These are phyloP conservation scores for Pseudoperonospora humuli DNA, from an alignment of 352 stramenopile species.

Conservation along the genomic window DNA sequence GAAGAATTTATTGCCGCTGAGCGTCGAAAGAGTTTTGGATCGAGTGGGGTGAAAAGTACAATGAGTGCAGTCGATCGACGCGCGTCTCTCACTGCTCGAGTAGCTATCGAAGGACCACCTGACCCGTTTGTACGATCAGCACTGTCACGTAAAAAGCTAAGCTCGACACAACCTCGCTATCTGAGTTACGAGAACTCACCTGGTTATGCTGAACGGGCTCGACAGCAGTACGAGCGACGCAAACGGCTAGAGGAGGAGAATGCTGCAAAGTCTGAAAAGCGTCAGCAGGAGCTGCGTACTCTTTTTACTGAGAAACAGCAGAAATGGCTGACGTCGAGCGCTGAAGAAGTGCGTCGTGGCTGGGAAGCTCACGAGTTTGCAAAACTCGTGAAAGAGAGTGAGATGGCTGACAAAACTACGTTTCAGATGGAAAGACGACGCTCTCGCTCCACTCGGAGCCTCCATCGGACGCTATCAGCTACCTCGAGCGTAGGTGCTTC, in stretches of 20 bases:
- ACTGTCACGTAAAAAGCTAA: slow-evolving; percentile 34
- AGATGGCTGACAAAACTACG: slow-evolving; percentile 11
- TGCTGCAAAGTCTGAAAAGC: slow-evolving; percentile 44
- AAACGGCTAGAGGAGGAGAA: slow-evolving; percentile 63
- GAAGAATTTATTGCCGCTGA: slow-evolving; percentile 33
- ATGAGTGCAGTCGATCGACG: slow-evolving; percentile 20
- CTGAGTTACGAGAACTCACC: slow-evolving; percentile 48
- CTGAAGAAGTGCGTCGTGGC: slow-evolving; percentile 43
- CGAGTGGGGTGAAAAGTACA: slow-evolving; percentile 11
- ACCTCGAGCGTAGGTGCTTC: slow-evolving; percentile 14
- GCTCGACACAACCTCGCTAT: slow-evolving; percentile 48
- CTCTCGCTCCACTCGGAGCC: slow-evolving; percentile 1
- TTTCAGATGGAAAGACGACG: slow-evolving; percentile 10
- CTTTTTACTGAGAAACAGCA: slow-evolving; percentile 44
- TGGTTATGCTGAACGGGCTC: slow-evolving; percentile 38
- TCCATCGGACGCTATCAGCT: slow-evolving; percentile 3
- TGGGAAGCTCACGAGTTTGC: slow-evolving; percentile 45
- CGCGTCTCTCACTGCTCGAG: slow-evolving; percentile 17
- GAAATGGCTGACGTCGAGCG: slow-evolving; percentile 28
- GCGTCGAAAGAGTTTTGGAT: slow-evolving; percentile 35
- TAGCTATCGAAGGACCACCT: slow-evolving; percentile 12
- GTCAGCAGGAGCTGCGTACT: slow-evolving; percentile 40
- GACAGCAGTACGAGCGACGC: slow-evolving; percentile 52
- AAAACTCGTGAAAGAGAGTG: slow-evolving; percentile 21
- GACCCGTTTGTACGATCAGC: slow-evolving; percentile 28